Evolutionary conservation across 306 rosid species (phyloP).

Genomic region (Vigna angularis): DNA sequence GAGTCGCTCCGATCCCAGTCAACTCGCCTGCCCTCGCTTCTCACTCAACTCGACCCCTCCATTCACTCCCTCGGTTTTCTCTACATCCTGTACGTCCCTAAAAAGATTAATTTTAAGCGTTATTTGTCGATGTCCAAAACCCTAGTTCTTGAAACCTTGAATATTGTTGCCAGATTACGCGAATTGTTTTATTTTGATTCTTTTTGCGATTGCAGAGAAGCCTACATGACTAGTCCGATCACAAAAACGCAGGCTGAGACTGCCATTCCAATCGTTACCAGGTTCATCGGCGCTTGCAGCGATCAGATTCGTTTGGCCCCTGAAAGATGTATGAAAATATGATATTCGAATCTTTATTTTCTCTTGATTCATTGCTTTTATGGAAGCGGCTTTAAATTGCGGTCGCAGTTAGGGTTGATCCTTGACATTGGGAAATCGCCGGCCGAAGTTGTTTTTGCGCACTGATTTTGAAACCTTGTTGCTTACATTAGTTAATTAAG

Average conservation of each 20-base stretch:
- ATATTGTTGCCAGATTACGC: neutral
- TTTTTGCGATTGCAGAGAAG: conserved; percentile 67
- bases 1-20: conserved; percentile 67
- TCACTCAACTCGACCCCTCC: conserved; percentile 73
- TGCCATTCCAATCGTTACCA: conserved; percentile 53
- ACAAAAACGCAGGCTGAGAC: conserved; percentile 67
- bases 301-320: conserved; percentile 86
- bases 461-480: neutral
- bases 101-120: neutral
- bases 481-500: neutral
- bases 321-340: conserved; percentile 66
- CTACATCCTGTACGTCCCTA: conserved; percentile 58
- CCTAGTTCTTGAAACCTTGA: neutral
- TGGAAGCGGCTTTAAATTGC: neutral
- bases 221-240: conserved; percentile 53
- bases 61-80: conserved; percentile 79
- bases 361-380: neutral
- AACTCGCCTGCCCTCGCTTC: conserved; percentile 59
- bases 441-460: neutral
- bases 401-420: too few relatives aligned
- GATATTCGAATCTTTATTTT: neutral
- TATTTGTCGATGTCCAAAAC: neutral
- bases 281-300: conserved; percentile 65
- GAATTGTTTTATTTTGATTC: neutral
- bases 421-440: too few relatives aligned